phyloP scores from a whole-genome alignment of 208 protist species.

The Trypanosoma lewisi region DNA sequence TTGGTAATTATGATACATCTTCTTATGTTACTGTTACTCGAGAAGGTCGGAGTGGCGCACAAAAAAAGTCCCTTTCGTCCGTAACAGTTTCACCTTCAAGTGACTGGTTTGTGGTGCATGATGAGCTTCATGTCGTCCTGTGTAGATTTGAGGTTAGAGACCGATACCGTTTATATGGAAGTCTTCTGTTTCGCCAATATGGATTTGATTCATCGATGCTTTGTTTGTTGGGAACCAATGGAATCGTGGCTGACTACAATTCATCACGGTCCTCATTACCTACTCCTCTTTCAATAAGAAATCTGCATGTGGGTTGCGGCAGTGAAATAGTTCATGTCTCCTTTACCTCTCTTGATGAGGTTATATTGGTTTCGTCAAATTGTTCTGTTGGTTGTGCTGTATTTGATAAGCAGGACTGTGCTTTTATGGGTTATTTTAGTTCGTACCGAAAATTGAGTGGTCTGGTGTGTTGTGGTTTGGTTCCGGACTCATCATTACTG shows the following conservation, averaged over 20 bases:
- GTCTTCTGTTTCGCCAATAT: constrained; percentile 22
- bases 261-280: neutral
- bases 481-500: constrained; percentile 11
- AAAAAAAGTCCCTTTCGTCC: constrained; percentile 1
- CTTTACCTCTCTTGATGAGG: constrained; percentile 17
- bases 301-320: constrained; percentile 18
- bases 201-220: constrained; percentile 7
- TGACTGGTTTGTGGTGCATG: constrained; percentile 20
- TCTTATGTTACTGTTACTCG: constrained; percentile 19
- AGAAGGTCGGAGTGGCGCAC: constrained; percentile 19
- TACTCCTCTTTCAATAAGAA: constrained; percentile 8
- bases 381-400: constrained; percentile 19
- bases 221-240: constrained; percentile 12
- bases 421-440: constrained; percentile 10
- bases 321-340: constrained; percentile 20
- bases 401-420: neutral
- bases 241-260: constrained; percentile 19
- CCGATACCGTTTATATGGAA: constrained; percentile 20
- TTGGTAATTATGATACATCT: constrained; percentile 14
- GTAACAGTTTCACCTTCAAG: constrained; percentile 15
- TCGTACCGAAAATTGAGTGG: constrained; percentile 10
- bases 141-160: constrained; percentile 11
- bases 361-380: constrained; percentile 21
- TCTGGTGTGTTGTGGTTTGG: constrained; percentile 15
- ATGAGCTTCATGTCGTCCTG: constrained; percentile 19